Conservation (phyloP, 2,329 filamentous ascomycete species). For the Fusarium keratoplasticum region DNA sequence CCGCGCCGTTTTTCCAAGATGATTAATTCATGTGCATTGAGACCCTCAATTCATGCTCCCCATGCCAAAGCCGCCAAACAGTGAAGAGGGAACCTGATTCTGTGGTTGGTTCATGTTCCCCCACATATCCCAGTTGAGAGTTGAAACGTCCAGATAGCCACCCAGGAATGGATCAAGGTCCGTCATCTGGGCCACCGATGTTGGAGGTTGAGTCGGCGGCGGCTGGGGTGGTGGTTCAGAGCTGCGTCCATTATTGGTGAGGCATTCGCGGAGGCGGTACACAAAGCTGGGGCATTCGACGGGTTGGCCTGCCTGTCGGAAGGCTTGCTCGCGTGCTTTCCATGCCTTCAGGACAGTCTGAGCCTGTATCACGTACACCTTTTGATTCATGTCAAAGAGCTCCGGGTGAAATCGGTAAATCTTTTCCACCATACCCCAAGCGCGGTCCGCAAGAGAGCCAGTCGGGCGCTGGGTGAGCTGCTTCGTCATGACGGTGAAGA, state of each 20-base stretch:
- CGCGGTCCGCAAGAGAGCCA: constrained; percentile 64
- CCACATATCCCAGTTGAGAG: constrained; percentile 62
- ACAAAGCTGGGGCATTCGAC: constrained; percentile 61
- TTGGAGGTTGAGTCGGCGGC: constrained; percentile 44
- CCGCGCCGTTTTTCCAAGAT: constrained; percentile 11
- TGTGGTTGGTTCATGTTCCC: constrained; percentile 45
- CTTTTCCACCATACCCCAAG: constrained; percentile 61
- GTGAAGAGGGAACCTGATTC: constrained; percentile 45
- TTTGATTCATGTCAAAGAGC: constrained; percentile 61
- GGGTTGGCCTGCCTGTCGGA: constrained; percentile 51
- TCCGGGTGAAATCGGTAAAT: constrained; percentile 63
- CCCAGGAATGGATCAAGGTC: constrained; percentile 59
- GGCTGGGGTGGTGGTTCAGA: constrained; percentile 44
- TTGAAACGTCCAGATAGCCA: constrained; percentile 57
- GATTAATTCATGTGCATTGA: neutral
- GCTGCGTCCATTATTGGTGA: constrained; percentile 54
- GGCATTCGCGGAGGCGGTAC: constrained; percentile 54
- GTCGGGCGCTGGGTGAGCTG: constrained; percentile 63
- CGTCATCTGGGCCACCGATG: constrained; percentile 39
- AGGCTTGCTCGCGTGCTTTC: constrained; percentile 60
- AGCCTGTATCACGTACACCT: constrained; percentile 58
- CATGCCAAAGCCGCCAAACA: constrained; percentile 49
- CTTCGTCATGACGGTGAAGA: constrained; percentile 66
- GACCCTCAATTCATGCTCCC: constrained; percentile 36
- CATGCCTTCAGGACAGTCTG: constrained; percentile 64